These are phyloP conservation scores for Dipodascopsis tothii DNA, from an alignment of 805 yeast genomes.

Conservation along the genomic window DNA sequence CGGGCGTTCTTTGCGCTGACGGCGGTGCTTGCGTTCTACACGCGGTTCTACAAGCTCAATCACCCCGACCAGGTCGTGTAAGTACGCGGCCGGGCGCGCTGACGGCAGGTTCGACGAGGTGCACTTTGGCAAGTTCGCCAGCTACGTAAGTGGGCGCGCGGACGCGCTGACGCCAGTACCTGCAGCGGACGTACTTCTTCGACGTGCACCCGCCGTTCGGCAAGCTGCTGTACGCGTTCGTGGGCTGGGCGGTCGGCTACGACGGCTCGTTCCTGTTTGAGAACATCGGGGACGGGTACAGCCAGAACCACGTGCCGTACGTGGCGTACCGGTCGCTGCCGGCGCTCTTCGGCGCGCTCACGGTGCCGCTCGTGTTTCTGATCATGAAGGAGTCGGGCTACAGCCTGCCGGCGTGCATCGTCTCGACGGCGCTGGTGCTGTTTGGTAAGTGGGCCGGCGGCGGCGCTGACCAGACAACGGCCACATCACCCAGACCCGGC, in stretches of 20 bases:
- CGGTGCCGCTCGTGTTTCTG: conserved; percentile 74
- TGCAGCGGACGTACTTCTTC: conserved; percentile 85
- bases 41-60: conserved; percentile 70
- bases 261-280: conserved; percentile 90
- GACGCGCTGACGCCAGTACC: conserved; percentile 42
- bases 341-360: conserved; percentile 73
- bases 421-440: conserved; percentile 67
- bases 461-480: conserved; percentile 47
- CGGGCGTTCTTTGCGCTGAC: conserved; percentile 58
- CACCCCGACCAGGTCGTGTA: conserved; percentile 62
- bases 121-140: conserved; percentile 45
- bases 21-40: conserved; percentile 49
- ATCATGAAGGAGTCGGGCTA: conserved; percentile 82
- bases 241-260: conserved; percentile 83
- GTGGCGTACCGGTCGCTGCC: conserved; percentile 71
- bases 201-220: conserved; percentile 99
- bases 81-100: background rate
- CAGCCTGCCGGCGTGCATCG: conserved; percentile 67
- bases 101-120: conserved; percentile 35
- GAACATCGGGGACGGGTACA: conserved; percentile 75
- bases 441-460: conserved; percentile 37
- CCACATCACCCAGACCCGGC: conserved; percentile 80
- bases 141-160: conserved; percentile 23
- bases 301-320: conserved; percentile 74
- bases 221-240: conserved; percentile 79